A percentile compares a stretch with the other conserved stretches of the same genome.
Evolutionary conservation across 768 basidiomycete genomes (phyloP).

Genomic region (Mycena floridula): DNA sequence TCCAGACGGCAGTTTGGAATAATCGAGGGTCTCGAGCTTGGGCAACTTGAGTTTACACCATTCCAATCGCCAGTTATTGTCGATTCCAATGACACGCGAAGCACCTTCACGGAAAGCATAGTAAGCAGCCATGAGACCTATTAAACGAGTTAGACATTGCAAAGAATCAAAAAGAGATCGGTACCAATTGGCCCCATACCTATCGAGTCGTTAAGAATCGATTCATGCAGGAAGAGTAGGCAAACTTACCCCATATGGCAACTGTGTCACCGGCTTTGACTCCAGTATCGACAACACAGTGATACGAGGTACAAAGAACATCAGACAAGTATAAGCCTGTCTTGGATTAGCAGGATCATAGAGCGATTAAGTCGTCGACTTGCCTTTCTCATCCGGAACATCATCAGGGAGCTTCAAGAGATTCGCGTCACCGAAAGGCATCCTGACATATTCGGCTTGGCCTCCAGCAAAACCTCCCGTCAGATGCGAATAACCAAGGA

Average conservation of each 20-base stretch:
- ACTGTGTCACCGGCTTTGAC: constrained; percentile 69
- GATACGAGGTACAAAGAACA: constrained; percentile 68
- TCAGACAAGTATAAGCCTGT: constrained; percentile 47
- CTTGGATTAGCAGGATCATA: no score
- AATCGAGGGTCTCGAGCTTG: constrained; percentile 54
- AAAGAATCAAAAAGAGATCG: neutral
- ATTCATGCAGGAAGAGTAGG: neutral
- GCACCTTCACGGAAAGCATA: constrained; percentile 69
- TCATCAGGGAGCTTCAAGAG: constrained; percentile 62
- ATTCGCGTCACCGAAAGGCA: constrained; percentile 69
- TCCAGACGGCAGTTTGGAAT: no score
- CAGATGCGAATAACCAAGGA: constrained; percentile 69
- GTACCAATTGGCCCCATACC: constrained; percentile 1
- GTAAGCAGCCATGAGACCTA: constrained; percentile 50
- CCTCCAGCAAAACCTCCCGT: constrained; percentile 70
- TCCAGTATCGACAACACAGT: constrained; percentile 66
- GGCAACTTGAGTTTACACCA: constrained; percentile 33
- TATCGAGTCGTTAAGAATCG: neutral
- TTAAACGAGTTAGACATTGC: neutral
- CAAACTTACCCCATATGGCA: constrained; percentile 54
- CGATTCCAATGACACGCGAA: constrained; percentile 65
- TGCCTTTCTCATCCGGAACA: constrained; percentile 50
- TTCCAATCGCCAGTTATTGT: constrained; percentile 45
- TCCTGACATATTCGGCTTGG: constrained; percentile 70
- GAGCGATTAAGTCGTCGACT: no score